phyloP scores from a whole-genome alignment of 345 rosid genomes.

The Geranium rotundifolium region DNA sequence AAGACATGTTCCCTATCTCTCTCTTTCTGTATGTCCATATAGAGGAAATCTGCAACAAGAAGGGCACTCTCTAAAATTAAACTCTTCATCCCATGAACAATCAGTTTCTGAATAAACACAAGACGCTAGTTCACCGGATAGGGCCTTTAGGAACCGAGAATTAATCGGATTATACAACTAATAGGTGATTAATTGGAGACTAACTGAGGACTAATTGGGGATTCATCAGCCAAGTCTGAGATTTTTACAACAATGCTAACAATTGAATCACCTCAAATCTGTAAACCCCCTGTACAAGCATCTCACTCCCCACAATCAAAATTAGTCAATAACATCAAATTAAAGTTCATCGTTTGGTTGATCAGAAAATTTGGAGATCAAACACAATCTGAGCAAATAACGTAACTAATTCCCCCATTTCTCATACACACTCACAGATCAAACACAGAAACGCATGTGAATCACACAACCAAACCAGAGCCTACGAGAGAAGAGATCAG shows the following conservation, averaged over 20 bases:
- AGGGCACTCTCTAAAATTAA: constrained; percentile 4
- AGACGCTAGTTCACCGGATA: too few relatives aligned
- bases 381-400: too few relatives aligned
- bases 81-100: background rate
- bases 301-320: too few relatives aligned
- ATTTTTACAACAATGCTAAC: background rate
- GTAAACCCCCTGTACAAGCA: background rate
- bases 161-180: too few relatives aligned
- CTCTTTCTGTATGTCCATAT: constrained; percentile 73
- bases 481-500: background rate
- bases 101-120: too few relatives aligned
- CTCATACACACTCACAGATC: background rate
- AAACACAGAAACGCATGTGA: background rate
- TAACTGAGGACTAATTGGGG: too few relatives aligned
- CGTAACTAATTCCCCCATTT: too few relatives aligned
- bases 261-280: background rate
- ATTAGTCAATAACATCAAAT: background rate
- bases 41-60: constrained; percentile 46
- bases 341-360: background rate
- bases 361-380: too few relatives aligned
- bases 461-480: background rate
- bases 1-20: constrained; percentile 63
- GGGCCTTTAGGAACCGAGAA: too few relatives aligned
- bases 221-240: too few relatives aligned
- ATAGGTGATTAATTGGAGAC: too few relatives aligned